Evolutionary conservation across 2,329 filamentous ascomycete species (phyloP), one percentile per base, ranked within the genome.

Genomic region (Alternaria metachromatica): DNA sequence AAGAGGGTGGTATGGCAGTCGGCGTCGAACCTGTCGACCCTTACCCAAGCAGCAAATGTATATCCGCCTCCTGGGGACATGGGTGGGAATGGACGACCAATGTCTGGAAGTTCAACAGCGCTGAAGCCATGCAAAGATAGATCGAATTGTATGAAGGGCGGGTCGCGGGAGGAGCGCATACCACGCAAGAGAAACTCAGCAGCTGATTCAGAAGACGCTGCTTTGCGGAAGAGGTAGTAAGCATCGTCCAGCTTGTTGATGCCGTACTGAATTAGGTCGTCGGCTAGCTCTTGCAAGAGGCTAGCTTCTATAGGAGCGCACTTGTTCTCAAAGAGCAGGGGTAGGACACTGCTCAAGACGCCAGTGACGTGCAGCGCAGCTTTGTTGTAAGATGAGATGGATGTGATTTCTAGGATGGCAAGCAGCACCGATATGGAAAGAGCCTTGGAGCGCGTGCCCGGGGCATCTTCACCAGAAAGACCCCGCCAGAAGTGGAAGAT

Each of bases 91-190:
- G 89, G 82, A 30, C 92, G 89, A 6, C 93, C 93, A 25, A 99
- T 84, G n/a, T 89, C 94, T 8, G 93, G 88, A 26, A 99, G 84
- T 78, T 99, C 96, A 65, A 98, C 88, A 0, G 96, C 97, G 13
- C 93, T 92, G 80, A 93, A 95, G 0, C 96, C 96, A 78, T 94
- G 87, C 15, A 93, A 83, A 1, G 94, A 96, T 21, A 99, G 85
- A 77, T 99, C 96, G 80, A 99, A 98, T 72, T 98, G 94, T 70
- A 99, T 91, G 78, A 92, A 94, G 0, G 94, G 88, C 6, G 96
- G 93, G 13, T 89, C 88, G 68, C 90, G 89, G 63, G 95, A 93
- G 53, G 86, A 86, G 66, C 89, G 89, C 68, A 96, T 88, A 76
- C 92, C 90, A 56, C 89, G 86, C 20, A 97, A 83, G 7, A 92